These are phyloP conservation scores for Aspergillus hiratsukae DNA, from an alignment of 2,329 filamentous ascomycete species.

Conservation along the genomic window DNA sequence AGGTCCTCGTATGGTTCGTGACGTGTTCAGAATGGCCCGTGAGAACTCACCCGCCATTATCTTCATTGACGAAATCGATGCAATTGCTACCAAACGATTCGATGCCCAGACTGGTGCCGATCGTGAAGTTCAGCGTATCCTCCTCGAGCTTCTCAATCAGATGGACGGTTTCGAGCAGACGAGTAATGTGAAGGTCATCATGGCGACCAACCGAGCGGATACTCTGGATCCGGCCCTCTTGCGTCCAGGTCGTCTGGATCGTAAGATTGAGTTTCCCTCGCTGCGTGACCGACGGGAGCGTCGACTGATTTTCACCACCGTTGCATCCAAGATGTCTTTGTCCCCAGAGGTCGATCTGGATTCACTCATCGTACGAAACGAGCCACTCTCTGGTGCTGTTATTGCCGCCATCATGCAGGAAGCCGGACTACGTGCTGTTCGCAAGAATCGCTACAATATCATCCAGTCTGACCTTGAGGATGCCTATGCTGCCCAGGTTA, in stretches of 20 bases:
- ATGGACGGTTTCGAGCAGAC: slow-evolving; percentile 99
- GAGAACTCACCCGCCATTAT: slow-evolving; percentile 98
- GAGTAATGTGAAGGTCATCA: slow-evolving; percentile 99
- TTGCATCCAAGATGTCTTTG: slow-evolving; percentile 93
- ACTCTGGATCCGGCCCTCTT: slow-evolving; percentile 93
- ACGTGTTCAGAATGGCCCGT: slow-evolving; percentile 97
- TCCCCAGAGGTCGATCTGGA: slow-evolving; percentile 96
- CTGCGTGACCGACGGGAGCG: slow-evolving; percentile 90
- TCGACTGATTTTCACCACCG: slow-evolving; percentile 95
- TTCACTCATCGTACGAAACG: slow-evolving; percentile 92
- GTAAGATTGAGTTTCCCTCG: slow-evolving; percentile 98
- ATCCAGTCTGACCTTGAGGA: slow-evolving; percentile 96
- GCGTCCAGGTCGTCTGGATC: slow-evolving; percentile 88
- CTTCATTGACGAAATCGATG: slow-evolving; percentile 99
- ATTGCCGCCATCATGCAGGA: slow-evolving; percentile 99
- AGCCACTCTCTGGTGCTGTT: slow-evolving; percentile 88
- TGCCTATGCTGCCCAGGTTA: slow-evolving; percentile 94
- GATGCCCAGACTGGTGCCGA: slow-evolving; percentile 98
- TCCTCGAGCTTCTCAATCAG: slow-evolving; percentile 95
- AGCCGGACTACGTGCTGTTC: slow-evolving; percentile 84
- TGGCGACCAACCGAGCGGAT: slow-evolving; percentile 98
- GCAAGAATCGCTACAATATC: slow-evolving; percentile 99
- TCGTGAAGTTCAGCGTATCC: slow-evolving; percentile 95
- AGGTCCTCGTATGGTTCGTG: slow-evolving; percentile 96
- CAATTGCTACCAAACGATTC: slow-evolving; percentile 98